phyloP scores from a whole-genome alignment of 306 rosid genomes.

The Dalbergia cochinchinensis region DNA sequence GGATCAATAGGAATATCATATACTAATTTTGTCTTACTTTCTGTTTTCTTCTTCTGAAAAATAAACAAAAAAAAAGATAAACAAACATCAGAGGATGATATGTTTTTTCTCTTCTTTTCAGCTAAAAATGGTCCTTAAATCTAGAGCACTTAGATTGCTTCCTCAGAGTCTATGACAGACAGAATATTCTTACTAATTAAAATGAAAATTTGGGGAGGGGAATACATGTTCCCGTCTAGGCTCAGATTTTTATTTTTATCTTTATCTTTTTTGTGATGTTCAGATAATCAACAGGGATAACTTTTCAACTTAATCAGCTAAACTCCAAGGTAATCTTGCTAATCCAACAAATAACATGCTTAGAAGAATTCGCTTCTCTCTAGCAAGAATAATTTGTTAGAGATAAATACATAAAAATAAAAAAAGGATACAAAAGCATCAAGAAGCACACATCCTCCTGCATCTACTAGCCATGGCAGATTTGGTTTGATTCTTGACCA shows the following conservation, averaged over 20 bases:
- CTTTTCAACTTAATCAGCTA: constrained; percentile 22
- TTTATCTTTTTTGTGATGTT: not conserved
- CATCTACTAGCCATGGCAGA: constrained; percentile 94
- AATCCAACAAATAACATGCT: constrained; percentile 28
- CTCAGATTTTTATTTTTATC: not conserved
- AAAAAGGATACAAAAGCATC: constrained; percentile 81
- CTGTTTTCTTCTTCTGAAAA: not conserved
- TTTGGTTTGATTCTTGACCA: constrained; percentile 78
- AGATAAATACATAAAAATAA: constrained; percentile 21
- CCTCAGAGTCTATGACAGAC: not conserved
- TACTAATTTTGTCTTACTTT: constrained; percentile 2
- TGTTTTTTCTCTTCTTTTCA: constrained; percentile 8
- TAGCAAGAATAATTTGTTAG: constrained; percentile 32
- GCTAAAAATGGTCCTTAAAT: constrained; percentile 12
- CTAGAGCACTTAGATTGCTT: constrained; percentile 19
- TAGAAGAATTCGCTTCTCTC: constrained; percentile 32
- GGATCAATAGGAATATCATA: constrained; percentile 39
- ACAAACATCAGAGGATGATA: constrained; percentile 4
- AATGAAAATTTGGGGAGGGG: not conserved
- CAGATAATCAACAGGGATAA: constrained; percentile 2
- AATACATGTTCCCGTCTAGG: constrained; percentile 5
- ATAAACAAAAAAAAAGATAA: not conserved
- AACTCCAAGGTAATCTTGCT: constrained; percentile 31
- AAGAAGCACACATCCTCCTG: constrained; percentile 84
- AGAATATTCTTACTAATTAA: constrained; percentile 6